These are phyloP conservation scores for Penicillium angulare DNA, from an alignment of 495 filamentous ascomycete species.

Conservation along the genomic window DNA sequence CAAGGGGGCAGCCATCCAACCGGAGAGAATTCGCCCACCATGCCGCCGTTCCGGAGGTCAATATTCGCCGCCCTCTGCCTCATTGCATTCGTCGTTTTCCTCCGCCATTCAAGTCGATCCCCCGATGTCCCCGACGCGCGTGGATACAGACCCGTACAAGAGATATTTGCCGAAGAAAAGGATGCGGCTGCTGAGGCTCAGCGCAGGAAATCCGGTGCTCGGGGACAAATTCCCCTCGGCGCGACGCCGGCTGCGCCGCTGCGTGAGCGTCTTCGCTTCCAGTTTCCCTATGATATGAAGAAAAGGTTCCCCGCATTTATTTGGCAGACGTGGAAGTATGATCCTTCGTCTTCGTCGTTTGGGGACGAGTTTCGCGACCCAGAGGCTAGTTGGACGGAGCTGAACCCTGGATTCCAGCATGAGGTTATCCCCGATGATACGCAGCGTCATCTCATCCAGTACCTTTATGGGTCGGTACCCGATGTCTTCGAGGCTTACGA, in stretches of 20 bases:
- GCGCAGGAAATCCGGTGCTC: constrained; percentile 18
- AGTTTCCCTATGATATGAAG: constrained; percentile 89
- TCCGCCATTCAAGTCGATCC: constrained; percentile 63
- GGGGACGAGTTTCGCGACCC: constrained; percentile 66
- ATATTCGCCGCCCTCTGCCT: constrained; percentile 66
- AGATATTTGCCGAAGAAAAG: constrained; percentile 23
- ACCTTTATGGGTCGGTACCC: constrained; percentile 84
- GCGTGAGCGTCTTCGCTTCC: constrained; percentile 81
- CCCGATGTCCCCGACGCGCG: constrained; percentile 24
- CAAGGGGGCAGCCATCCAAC: not conserved
- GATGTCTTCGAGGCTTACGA: constrained; percentile 92
- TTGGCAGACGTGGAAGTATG: constrained; percentile 98
- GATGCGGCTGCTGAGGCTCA: constrained; percentile 3
- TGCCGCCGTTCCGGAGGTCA: constrained; percentile 72
- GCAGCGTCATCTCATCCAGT: constrained; percentile 73
- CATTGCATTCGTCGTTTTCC: constrained; percentile 66
- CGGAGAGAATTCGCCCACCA: constrained; percentile 22
- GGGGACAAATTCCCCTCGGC: constrained; percentile 37
- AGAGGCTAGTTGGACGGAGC: constrained; percentile 88
- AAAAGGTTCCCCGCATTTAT: constrained; percentile 93
- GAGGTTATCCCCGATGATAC: constrained; percentile 93
- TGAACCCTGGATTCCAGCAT: constrained; percentile 89
- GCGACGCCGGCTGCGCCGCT: constrained; percentile 51
- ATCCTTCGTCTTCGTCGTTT: constrained; percentile 78
- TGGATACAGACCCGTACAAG: constrained; percentile 20